phyloP scores from a whole-genome alignment of 1,139 yeast species.

The Kluyveromyces sp. region DNA sequence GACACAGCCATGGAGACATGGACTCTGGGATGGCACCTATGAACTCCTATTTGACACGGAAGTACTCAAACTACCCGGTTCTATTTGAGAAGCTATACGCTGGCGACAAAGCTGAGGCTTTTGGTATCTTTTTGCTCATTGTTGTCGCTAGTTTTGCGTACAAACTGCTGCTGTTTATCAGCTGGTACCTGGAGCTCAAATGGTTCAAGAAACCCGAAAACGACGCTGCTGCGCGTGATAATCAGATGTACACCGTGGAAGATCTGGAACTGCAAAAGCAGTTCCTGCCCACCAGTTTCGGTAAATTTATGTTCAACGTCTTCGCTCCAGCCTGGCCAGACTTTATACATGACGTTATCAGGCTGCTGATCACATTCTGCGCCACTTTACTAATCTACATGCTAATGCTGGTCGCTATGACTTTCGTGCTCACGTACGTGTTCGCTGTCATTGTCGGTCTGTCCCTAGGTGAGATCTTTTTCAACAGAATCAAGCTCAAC shows the following conservation, averaged over 20 bases:
- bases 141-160: constrained; percentile 51
- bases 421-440: constrained; percentile 56
- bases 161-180: constrained; percentile 51
- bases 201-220: constrained; percentile 42
- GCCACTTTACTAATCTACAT: constrained; percentile 63
- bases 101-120: constrained; percentile 49
- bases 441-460: constrained; percentile 67
- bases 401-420: constrained; percentile 74
- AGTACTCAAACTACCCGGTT: constrained; percentile 51
- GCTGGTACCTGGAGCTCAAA: constrained; percentile 57
- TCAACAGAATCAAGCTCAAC: constrained; percentile 42
- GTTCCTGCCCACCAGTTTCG: constrained; percentile 24
- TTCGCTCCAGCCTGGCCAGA: constrained; percentile 38
- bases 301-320: constrained; percentile 33
- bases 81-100: constrained; percentile 51
- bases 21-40: constrained; percentile 34
- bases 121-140: constrained; percentile 61
- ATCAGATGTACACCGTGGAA: constrained; percentile 11
- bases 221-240: constrained; percentile 21
- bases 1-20: constrained; percentile 8
- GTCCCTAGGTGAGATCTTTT: constrained; percentile 60
- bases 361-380: constrained; percentile 49
- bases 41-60: constrained; percentile 52
- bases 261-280: constrained; percentile 18
- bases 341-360: constrained; percentile 44